Base-by-base conservation (phyloP, 2,329 filamentous ascomycete species). In the Byssochlamys sp. region DNA sequence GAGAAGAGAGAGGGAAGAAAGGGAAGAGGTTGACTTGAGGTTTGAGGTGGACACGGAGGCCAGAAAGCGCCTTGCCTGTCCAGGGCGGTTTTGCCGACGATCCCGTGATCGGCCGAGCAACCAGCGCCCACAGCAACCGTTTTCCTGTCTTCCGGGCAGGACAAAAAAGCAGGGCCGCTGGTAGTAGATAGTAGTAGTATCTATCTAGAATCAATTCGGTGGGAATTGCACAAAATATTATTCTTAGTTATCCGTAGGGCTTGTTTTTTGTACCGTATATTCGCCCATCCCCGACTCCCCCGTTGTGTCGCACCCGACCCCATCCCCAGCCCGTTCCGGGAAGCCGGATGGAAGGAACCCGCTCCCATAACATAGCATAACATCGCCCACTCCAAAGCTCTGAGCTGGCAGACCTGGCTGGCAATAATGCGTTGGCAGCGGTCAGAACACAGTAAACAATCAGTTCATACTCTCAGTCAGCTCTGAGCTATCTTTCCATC, bases 31-130 rank as follows among this genome's bases (percentile, higher is more conserved):
- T 54, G 48, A 35, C 52, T 61, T 60, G 60, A 66, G 65, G 63
- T 65, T 54, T 63, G 64, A 62, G 62, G 58, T 61, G 61, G 61
- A 65, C 63, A 67, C 63, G 67, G 68, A 65, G 64, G 65, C 65
- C 64, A 65, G 63, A 63, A 61, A 62, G 63, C 64, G 65, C 69
- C 71, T 71, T 69, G 65, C 70, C 70, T 70, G 69, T 71, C 69
- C 70, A 70, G 71, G 71, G 70, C 69, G 69, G 70, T 72, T 74
- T 73, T 73, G 70, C 71, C 71, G 71, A 72, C 65, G 67, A 67
- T 73, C 71, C 71, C 71, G 71, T 72, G 70, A 73, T 73, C 69
- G 69, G 69, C 71, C 71, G 70, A 72, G 61, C 64, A 63, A 61
- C 60, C 49, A 53, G 48, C 29, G 11, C 27, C 24, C 24, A 51